Conservation (phyloP, 1,139 yeast species). For the Wickerhamiella pararugosa region DNA sequence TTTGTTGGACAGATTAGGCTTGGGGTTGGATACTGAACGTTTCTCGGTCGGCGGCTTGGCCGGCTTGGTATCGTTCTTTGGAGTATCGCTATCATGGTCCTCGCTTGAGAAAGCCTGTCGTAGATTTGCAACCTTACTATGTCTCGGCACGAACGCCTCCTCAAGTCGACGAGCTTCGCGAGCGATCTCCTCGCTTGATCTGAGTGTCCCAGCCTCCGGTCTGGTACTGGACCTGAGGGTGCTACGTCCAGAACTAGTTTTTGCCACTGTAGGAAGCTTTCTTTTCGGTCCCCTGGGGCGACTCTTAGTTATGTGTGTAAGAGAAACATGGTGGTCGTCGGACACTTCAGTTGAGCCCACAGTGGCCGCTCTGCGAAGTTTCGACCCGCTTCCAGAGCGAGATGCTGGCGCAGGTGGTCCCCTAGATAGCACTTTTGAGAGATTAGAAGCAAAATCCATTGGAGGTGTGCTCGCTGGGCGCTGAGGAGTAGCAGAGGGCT, state of each 20-base stretch:
- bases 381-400: not conserved
- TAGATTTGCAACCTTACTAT: not conserved
- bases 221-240: no score
- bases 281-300: constrained; percentile 3
- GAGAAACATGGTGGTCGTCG: not conserved
- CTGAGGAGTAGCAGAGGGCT: not conserved
- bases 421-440: not conserved
- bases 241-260: not conserved
- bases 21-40: no score
- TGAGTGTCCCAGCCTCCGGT: no score
- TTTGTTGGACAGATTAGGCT: not conserved
- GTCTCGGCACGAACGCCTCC: not conserved
- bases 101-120: not conserved
- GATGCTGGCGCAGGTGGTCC: no score
- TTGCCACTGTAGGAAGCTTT: not conserved
- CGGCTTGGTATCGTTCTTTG: not conserved
- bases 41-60: not conserved
- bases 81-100: not conserved
- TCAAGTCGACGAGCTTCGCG: no score
- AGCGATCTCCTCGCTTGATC: no score
- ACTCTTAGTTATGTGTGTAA: constrained; percentile 3
- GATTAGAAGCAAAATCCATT: not conserved
- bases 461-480: not conserved
- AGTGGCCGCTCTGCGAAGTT: not conserved
- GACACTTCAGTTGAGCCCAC: not conserved